Percentiles rank a stretch among this genome's conserved stretches.
Evolutionary conservation across 2,329 filamentous ascomycete species (phyloP).

Genomic region (Monosporascus cannonballus): DNA sequence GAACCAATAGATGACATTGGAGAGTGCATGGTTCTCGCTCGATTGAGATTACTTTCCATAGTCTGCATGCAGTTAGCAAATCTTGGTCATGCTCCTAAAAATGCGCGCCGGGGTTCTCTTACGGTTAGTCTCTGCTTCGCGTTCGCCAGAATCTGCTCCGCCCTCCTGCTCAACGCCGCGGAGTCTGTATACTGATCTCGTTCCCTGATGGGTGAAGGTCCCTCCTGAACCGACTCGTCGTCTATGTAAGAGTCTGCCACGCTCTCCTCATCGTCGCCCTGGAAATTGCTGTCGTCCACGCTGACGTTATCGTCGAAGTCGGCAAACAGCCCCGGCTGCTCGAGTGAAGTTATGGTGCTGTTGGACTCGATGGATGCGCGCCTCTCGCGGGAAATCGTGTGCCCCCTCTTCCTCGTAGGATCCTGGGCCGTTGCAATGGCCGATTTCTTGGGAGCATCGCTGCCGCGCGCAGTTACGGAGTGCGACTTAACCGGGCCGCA

Average conservation of each 20-base stretch:
- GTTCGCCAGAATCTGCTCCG: conserved; percentile 86
- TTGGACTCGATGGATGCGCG: conserved; percentile 53
- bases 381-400: conserved; percentile 38
- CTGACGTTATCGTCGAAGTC: conserved; percentile 59
- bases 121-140: conserved; percentile 86
- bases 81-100: not conserved
- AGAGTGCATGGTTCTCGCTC: conserved; percentile 63
- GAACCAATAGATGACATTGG: conserved; percentile 33
- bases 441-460: conserved; percentile 20
- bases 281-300: conserved; percentile 59
- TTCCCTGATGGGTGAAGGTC: conserved; percentile 18
- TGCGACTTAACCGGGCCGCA: conserved; percentile 34
- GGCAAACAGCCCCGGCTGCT: conserved; percentile 43
- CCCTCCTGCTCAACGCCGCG: conserved; percentile 72
- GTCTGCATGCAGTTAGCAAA: conserved; percentile 48
- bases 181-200: conserved; percentile 55
- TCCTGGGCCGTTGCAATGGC: conserved; percentile 27
- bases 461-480: conserved; percentile 25
- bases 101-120: conserved; percentile 29
- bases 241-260: conserved; percentile 52
- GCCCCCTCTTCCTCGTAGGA: conserved; percentile 38
- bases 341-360: conserved; percentile 52
- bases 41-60: conserved; percentile 86
- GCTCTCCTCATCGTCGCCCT: conserved; percentile 63
- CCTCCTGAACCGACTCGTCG: conserved; percentile 32